Evolutionary conservation across 2,329 filamentous ascomycete species (phyloP), one percentile per base, ranked within the genome.

Genomic region (Seiridium cupressi): DNA sequence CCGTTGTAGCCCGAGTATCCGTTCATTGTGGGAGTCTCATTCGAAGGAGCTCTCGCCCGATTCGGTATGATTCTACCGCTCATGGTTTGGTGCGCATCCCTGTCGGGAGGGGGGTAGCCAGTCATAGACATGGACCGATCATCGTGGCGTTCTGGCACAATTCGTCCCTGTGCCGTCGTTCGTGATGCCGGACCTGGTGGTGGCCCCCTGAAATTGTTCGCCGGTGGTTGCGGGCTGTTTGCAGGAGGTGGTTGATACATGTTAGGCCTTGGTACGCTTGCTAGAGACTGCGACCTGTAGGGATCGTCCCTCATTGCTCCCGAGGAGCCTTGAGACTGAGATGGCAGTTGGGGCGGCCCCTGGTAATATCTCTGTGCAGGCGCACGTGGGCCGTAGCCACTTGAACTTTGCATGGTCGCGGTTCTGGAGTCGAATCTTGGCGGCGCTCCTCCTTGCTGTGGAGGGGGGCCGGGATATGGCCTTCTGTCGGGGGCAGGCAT

Each of bases 101-200:
- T 84, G 67, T 96, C 92, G 58, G 89, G 81, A 3, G 88, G 83
- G 3, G 89, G 83, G 66, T 92, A 91, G 8, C 91, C 92, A 4
- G 90, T 95, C 89, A 99, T 89, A 51, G 94, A 97, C 95, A 98
- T 98, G 64, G 95, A 89, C 60, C 95, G 87, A 74, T 98, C 94
- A 69, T 96, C 92, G 63, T 93, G 90, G 58, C 94, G 88, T 72
- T 97, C 93, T 1, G 95, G 95, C 7, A 99, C 93, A 42, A 95
- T 82, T 62, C 95, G 86, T 38, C 95, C 95, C 73, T 97, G 93
- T 7, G 93, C 92, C 3, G 95, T 99, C 54, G 92, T 96, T 63
- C 89, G 84, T 13, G 68, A 69, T 2, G 92, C 88, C 67, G 88
- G 86, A 70, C 92, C 94, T 36, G 88, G 89, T 61, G 90, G 87